phyloP scores from a whole-genome alignment of 805 yeast species.

The Saccharomycopsis sp. region DNA sequence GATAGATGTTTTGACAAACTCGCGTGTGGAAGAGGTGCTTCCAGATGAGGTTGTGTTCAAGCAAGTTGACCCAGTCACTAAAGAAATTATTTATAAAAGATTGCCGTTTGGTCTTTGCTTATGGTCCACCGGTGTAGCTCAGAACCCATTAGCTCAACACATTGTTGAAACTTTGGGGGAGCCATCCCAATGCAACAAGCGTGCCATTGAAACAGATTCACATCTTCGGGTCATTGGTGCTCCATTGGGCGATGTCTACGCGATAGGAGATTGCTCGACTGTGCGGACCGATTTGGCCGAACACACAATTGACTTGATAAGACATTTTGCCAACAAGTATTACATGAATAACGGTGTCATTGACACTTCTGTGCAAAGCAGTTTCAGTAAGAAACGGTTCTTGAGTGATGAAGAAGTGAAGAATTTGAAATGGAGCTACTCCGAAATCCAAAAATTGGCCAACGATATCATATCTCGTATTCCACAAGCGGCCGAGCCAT shows the following conservation, averaged over 20 bases:
- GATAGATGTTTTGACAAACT: constrained; percentile 53
- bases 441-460: constrained; percentile 42
- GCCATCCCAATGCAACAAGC: constrained; percentile 45
- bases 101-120: constrained; percentile 60
- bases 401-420: constrained; percentile 45
- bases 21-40: constrained; percentile 51
- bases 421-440: constrained; percentile 37
- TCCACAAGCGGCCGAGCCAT: constrained; percentile 52
- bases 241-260: constrained; percentile 58
- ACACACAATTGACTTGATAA: constrained; percentile 43
- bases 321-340: constrained; percentile 34
- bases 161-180: constrained; percentile 39
- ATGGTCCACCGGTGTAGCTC: constrained; percentile 74
- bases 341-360: constrained; percentile 29
- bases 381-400: constrained; percentile 21
- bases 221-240: constrained; percentile 63
- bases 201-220: constrained; percentile 73
- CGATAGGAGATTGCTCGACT: constrained; percentile 66
- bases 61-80: constrained; percentile 37
- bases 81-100: constrained; percentile 33
- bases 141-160: constrained; percentile 50
- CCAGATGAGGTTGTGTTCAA: constrained; percentile 51
- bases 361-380: constrained; percentile 28
- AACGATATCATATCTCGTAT: constrained; percentile 39
- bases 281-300: constrained; percentile 51